Conservation (phyloP, 805 yeast species). For the Cyberlindnera lachancei region DNA sequence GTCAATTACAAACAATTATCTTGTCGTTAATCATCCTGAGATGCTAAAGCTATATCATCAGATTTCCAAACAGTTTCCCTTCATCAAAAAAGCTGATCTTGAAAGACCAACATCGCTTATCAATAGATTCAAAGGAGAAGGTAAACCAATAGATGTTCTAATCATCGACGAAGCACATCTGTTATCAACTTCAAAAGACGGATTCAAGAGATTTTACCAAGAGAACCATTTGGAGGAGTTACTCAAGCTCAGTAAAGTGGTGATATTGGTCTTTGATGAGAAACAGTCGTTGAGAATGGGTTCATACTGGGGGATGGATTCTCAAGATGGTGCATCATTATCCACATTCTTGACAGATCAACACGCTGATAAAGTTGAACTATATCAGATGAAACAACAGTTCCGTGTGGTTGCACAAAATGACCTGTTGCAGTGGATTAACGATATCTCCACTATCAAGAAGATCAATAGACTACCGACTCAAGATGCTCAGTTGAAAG, state of each 20-base stretch:
- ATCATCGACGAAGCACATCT: conserved; percentile 41
- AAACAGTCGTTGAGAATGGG: conserved; percentile 40
- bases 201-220: conserved; percentile 36
- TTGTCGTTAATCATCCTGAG: conserved; percentile 41
- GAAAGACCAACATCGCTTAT: conserved; percentile 40
- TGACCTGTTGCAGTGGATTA: conserved; percentile 36
- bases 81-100: conserved; percentile 29
- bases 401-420: conserved; percentile 34
- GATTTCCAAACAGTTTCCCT: conserved; percentile 30
- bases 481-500: conserved; percentile 5
- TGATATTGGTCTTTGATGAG: conserved; percentile 37
- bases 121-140: conserved; percentile 19
- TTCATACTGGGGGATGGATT: conserved; percentile 32
- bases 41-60: conserved; percentile 38
- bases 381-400: conserved; percentile 29
- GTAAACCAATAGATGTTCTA: conserved; percentile 26
- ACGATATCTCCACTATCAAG: conserved; percentile 26
- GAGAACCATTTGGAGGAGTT: conserved; percentile 37
- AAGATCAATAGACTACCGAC: conserved; percentile 29
- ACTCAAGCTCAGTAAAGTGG: conserved; percentile 30
- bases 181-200: conserved; percentile 35
- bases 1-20: conserved; percentile 27
- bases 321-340: conserved; percentile 30
- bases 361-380: conserved; percentile 7
- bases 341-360: conserved; percentile 4